Evolutionary conservation across 805 yeast genomes (phyloP).

Genomic region (Blastobotrys chiropterorum): DNA sequence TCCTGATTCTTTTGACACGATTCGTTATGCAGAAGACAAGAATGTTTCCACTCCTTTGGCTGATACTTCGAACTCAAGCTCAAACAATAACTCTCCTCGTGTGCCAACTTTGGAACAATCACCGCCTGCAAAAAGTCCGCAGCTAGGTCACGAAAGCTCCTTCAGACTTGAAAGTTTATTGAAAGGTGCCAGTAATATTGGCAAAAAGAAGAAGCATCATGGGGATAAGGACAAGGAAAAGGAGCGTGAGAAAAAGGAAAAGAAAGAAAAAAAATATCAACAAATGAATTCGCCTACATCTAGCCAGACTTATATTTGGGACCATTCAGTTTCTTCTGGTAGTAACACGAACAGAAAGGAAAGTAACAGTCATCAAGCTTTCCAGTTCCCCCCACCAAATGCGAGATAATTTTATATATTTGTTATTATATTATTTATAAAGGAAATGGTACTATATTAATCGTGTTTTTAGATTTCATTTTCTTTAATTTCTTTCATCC

Average conservation of each 20-base stretch:
- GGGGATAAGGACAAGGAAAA: conserved; percentile 4
- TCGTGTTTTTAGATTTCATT: no score
- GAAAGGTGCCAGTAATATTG: conserved; percentile 25
- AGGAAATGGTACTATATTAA: no score
- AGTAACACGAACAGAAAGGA: neutral
- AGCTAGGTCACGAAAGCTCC: conserved; percentile 23
- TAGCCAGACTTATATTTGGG: neutral
- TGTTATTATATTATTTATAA: no score
- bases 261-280: neutral
- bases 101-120: conserved; percentile 5
- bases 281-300: neutral
- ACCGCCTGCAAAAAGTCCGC: conserved; percentile 3
- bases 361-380: neutral
- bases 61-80: neutral
- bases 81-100: neutral
- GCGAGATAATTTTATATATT: neutral
- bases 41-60: neutral
- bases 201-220: conserved; percentile 19
- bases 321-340: neutral
- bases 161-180: conserved; percentile 32
- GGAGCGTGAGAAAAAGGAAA: conserved; percentile 1
- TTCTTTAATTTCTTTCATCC: no score
- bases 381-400: neutral
- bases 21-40: neutral
- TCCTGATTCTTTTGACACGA: conserved; percentile 3